Percentiles rank a stretch among this genome's conserved stretches.
These are phyloP conservation scores for Hypholoma fasciculare DNA, from an alignment of 768 basidiomycete species.

Conservation along the genomic window DNA sequence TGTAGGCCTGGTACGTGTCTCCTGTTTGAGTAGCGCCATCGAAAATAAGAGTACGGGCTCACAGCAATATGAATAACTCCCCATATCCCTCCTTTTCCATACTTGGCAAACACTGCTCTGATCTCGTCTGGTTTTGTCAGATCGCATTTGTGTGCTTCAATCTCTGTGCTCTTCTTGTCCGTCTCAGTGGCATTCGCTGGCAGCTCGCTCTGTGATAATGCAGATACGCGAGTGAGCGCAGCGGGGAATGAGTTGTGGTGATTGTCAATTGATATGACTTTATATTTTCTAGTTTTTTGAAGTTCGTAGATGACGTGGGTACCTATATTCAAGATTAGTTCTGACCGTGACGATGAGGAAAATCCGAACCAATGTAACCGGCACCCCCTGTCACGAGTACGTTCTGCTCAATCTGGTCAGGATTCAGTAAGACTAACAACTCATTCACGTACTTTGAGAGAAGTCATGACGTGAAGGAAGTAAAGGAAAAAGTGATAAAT, in stretches of 20 bases:
- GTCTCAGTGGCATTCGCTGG: constrained; percentile 61
- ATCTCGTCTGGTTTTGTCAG: constrained; percentile 73
- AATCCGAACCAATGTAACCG: constrained; percentile 78
- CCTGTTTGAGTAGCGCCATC: neutral
- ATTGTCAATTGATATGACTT: constrained; percentile 95
- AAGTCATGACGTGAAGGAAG: constrained; percentile 16
- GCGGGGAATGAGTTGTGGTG: constrained; percentile 85
- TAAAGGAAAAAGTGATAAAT: constrained; percentile 8
- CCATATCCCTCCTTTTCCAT: constrained; percentile 91
- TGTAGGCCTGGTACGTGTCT: constrained; percentile 68
- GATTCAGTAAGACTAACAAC: constrained; percentile 10
- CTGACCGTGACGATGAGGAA: constrained; percentile 5
- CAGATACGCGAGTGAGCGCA: constrained; percentile 73
- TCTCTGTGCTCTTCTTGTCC: constrained; percentile 71
- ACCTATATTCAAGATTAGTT: constrained; percentile 46
- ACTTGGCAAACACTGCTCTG: constrained; percentile 76
- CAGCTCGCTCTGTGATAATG: constrained; percentile 77
- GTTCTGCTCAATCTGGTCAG: constrained; percentile 33
- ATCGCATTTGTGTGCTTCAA: constrained; percentile 73
- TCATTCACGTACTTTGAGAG: constrained; percentile 47
- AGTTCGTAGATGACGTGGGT: constrained; percentile 91
- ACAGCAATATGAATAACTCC: constrained; percentile 96
- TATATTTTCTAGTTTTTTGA: constrained; percentile 85
- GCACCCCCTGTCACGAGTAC: constrained; percentile 66
- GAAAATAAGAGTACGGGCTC: constrained; percentile 28